Percentiles rank a stretch among this genome's conserved stretches.
Conservation (phyloP, 208 protist genomes). For the Lotmaria passim region DNA sequence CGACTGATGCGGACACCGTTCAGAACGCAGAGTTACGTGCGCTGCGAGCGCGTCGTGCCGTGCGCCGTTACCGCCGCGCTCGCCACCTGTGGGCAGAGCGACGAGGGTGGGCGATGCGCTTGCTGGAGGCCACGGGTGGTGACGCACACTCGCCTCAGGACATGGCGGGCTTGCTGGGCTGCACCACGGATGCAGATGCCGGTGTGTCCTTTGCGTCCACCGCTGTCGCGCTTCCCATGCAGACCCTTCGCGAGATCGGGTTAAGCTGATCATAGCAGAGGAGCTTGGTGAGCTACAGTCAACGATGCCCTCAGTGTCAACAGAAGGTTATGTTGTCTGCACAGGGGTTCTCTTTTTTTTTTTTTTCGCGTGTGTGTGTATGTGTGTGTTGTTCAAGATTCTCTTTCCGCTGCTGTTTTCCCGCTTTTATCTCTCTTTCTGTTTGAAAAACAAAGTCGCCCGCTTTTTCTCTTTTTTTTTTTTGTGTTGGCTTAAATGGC, state of each 20-base stretch:
- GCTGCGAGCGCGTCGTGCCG: slow-evolving; percentile 18
- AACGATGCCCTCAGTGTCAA: background rate
- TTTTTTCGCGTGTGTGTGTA: too few relatives aligned
- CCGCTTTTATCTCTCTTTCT: background rate
- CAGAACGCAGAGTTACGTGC: background rate
- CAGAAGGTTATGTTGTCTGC: background rate
- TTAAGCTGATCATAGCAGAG: background rate
- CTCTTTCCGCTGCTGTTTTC: background rate
- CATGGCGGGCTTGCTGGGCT: slow-evolving; percentile 58
- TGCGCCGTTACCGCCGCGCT: slow-evolving; percentile 53
- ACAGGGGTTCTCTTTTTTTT: background rate
- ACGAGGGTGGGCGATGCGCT: slow-evolving; percentile 63
- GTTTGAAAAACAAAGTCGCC: too few relatives aligned
- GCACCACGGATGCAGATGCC: slow-evolving; percentile 65
- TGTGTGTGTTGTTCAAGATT: too few relatives aligned
- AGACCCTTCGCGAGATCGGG: slow-evolving; percentile 14
- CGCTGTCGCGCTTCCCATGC: slow-evolving; percentile 50
- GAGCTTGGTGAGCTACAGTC: background rate
- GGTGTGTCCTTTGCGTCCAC: slow-evolving; percentile 58
- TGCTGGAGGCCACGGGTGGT: slow-evolving; percentile 68
- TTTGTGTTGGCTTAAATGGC: too few relatives aligned
- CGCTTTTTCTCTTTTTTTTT: too few relatives aligned
- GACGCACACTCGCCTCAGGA: slow-evolving; percentile 53
- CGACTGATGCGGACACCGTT: background rate
- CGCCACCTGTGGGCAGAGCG: slow-evolving; percentile 71